A percentile compares a stretch with the other conserved stretches of the same genome.
These are phyloP conservation scores for Curvularia hawaiiensis DNA, from an alignment of 2,329 filamentous ascomycete genomes.

Conservation along the genomic window DNA sequence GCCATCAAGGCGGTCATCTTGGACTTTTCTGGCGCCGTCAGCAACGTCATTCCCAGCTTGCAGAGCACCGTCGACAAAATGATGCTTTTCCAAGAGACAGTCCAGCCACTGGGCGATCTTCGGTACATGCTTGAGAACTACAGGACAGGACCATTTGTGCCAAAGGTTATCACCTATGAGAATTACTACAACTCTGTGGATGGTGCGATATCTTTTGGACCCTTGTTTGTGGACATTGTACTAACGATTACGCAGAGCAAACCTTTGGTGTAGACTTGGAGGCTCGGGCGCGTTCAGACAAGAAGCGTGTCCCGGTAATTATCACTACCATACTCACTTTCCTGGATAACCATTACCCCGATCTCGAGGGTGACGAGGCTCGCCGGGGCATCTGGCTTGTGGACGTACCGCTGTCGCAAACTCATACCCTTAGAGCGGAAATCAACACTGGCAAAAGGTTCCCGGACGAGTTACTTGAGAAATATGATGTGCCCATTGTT, in stretches of 20 bases:
- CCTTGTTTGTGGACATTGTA: background rate
- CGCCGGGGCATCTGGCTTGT: constrained; percentile 92
- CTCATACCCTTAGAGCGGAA: constrained; percentile 79
- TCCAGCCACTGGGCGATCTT: constrained; percentile 89
- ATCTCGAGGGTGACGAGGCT: constrained; percentile 94
- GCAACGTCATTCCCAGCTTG: constrained; percentile 95
- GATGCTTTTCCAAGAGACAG: constrained; percentile 98
- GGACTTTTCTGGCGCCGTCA: constrained; percentile 95
- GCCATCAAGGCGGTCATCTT: constrained; percentile 98
- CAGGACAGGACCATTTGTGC: constrained; percentile 89
- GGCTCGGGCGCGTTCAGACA: constrained; percentile 87
- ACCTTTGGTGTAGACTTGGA: constrained; percentile 99
- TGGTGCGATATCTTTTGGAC: constrained; percentile 48
- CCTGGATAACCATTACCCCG: constrained; percentile 94
- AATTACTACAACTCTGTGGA: constrained; percentile 99
- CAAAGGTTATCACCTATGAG: constrained; percentile 91
- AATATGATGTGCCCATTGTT: constrained; percentile 93
- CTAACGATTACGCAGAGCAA: constrained; percentile 65
- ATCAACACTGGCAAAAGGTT: constrained; percentile 89
- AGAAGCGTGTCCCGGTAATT: constrained; percentile 91
- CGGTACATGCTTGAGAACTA: constrained; percentile 97
- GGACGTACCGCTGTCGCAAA: constrained; percentile 83
- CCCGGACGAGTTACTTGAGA: constrained; percentile 75
- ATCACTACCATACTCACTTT: constrained; percentile 94
- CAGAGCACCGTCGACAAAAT: constrained; percentile 97